Evolutionary conservation across 2,329 filamentous ascomycete species (phyloP).

Genomic region (Aspergillus felis): DNA sequence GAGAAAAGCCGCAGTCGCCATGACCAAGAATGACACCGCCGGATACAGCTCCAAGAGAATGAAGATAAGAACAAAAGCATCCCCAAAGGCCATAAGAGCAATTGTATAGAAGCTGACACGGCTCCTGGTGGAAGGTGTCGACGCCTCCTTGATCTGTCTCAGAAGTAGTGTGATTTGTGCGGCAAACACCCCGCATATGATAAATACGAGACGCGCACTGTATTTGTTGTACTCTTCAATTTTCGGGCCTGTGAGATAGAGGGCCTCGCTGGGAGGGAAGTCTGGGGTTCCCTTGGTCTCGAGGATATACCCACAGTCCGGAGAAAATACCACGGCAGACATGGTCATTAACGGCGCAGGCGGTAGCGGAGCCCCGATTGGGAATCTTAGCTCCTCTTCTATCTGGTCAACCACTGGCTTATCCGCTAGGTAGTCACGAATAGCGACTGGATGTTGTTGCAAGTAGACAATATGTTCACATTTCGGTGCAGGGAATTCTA

Average conservation of each 20-base stretch:
- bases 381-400: constrained; percentile 57
- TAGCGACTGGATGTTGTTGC: constrained; percentile 53
- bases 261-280: constrained; percentile 46
- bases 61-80: constrained; percentile 56
- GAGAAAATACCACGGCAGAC: constrained; percentile 60
- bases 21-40: constrained; percentile 51
- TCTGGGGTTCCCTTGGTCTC: constrained; percentile 58
- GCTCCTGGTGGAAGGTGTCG: constrained; percentile 61
- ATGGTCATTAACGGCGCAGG: constrained; percentile 51
- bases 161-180: constrained; percentile 55
- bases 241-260: constrained; percentile 56
- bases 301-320: constrained; percentile 63
- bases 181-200: constrained; percentile 48
- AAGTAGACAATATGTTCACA: constrained; percentile 89
- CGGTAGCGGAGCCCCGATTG: constrained; percentile 54
- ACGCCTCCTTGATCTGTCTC: constrained; percentile 61
- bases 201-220: constrained; percentile 51
- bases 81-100: constrained; percentile 58
- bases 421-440: constrained; percentile 28
- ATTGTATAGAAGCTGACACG: constrained; percentile 63
- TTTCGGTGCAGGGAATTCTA: constrained; percentile 58
- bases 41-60: constrained; percentile 54
- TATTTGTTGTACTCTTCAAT: constrained; percentile 52
- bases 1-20: constrained; percentile 56
- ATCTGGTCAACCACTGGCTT: constrained; percentile 46